Evolutionary conservation across 148 eudicot genomes (phyloP).

Genomic region (Rhododendron molle): DNA sequence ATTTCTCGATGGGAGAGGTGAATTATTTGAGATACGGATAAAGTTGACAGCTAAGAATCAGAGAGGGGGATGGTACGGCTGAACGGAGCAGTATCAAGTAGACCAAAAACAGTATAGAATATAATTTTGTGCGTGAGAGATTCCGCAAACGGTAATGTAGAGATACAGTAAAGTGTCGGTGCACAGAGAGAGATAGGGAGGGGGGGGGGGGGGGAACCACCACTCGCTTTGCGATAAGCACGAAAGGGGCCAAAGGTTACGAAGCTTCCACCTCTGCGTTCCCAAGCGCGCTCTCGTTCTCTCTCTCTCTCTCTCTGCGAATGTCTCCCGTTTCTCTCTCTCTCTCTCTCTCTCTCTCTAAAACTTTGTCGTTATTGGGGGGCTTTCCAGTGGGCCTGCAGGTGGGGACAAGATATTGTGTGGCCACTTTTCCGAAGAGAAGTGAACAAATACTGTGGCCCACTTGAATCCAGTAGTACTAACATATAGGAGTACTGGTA

Average conservation of each 20-base stretch:
- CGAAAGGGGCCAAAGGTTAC: not conserved
- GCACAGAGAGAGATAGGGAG: not conserved
- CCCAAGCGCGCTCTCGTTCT: not conserved
- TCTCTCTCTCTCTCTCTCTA: not conserved
- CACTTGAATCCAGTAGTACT: not conserved
- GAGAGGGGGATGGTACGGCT: not conserved
- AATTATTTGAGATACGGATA: not conserved
- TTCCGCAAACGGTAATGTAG: not conserved
- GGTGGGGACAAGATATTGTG: not conserved
- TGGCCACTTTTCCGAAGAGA: not conserved
- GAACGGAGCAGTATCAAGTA: not conserved
- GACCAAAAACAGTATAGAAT: not conserved
- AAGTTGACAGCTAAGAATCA: not conserved
- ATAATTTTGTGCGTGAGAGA: not conserved
- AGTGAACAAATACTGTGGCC: too few species aligned
- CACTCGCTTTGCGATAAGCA: constrained; percentile 2
- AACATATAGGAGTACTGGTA: not conserved
- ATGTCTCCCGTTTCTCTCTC: not conserved
- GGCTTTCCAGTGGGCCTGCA: not conserved
- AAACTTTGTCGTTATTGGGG: not conserved
- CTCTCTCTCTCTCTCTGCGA: not conserved
- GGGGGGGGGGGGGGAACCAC: not conserved
- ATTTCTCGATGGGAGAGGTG: not conserved
- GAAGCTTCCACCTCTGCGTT: constrained; percentile 8
- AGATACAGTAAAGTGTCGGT: constrained; percentile 11